phyloP scores from a whole-genome alignment of 768 basidiomycete genomes.

The Termitomyces heimii region DNA sequence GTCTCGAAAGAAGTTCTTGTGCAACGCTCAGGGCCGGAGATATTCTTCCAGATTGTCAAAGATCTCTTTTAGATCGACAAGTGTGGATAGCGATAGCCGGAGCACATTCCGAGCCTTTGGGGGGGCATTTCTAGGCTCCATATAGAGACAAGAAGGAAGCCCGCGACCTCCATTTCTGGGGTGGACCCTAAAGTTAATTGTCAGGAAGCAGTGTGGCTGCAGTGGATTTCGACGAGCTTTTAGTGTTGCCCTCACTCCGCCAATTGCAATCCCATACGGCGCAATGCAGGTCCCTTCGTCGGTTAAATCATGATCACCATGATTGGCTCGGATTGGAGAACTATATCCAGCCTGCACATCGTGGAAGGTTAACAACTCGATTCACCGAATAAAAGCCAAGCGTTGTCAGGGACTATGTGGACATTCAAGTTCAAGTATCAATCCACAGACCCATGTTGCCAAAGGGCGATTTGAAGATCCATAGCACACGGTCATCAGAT shows the following conservation, averaged over 20 bases:
- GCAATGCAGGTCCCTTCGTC: background rate
- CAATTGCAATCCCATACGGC: background rate
- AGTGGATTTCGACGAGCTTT: slow-evolving; percentile 2
- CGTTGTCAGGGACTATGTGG: background rate
- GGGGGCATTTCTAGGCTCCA: background rate
- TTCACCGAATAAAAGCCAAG: background rate
- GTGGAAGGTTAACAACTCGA: background rate
- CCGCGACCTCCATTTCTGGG: slow-evolving; percentile 2
- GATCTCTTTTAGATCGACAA: slow-evolving; percentile 3
- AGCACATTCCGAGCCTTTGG: background rate
- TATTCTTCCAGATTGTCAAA: background rate
- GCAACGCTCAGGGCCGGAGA: slow-evolving; percentile 2
- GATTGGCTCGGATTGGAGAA: background rate
- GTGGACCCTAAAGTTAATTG: background rate
- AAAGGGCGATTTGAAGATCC: background rate
- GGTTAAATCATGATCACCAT: background rate
- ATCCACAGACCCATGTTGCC: background rate
- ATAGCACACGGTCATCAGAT: background rate
- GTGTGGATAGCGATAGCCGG: background rate
- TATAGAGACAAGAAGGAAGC: slow-evolving; percentile 6
- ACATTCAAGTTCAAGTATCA: background rate
- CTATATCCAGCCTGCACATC: background rate
- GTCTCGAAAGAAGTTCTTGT: slow-evolving; percentile 3
- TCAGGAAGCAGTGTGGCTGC: background rate
- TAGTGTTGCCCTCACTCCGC: background rate